A percentile compares a stretch with the other conserved stretches of the same genome.
These are phyloP conservation scores for Oryza australiensis DNA, from an alignment of 176 grass and related monocot species.

Conservation along the genomic window DNA sequence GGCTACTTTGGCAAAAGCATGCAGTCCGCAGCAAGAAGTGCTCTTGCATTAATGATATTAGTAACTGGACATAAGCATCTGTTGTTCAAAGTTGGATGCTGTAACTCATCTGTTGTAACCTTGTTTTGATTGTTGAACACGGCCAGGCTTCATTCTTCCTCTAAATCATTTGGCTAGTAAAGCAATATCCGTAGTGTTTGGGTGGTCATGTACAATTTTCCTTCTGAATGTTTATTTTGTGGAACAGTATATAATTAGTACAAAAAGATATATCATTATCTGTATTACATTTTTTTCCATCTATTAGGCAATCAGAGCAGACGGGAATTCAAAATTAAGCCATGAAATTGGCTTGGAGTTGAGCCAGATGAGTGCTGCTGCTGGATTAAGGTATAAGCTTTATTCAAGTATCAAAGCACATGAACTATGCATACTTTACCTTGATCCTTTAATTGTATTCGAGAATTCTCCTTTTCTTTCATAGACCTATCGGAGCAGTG, in stretches of 20 bases:
- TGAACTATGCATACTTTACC: not conserved
- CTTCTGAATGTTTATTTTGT: not conserved
- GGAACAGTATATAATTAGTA: not conserved
- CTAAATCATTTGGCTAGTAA: not conserved
- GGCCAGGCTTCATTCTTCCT: not conserved
- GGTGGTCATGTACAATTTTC: not conserved
- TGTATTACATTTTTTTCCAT: constrained; percentile 4
- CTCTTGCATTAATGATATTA: constrained; percentile 22
- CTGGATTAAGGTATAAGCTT: constrained; percentile 62
- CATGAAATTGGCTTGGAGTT: constrained; percentile 79
- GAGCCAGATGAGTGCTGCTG: constrained; percentile 58
- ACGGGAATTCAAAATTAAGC: constrained; percentile 63
- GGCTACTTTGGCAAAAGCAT: constrained; percentile 23
- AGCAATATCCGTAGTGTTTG: constrained; percentile 7
- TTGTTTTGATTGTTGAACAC: constrained; percentile 12
- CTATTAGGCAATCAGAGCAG: constrained; percentile 74
- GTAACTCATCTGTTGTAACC: constrained; percentile 3
- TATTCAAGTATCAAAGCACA: not conserved
- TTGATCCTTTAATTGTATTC: constrained; percentile 13
- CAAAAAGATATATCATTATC: not conserved
- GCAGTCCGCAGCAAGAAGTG: not conserved
- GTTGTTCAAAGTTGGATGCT: not conserved
- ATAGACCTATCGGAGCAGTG: constrained; percentile 85
- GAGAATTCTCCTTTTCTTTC: not conserved
- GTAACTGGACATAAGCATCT: constrained; percentile 3